phyloP scores from a whole-genome alignment of 192 early-diverging fungal species.

The Coemansia sp. region DNA sequence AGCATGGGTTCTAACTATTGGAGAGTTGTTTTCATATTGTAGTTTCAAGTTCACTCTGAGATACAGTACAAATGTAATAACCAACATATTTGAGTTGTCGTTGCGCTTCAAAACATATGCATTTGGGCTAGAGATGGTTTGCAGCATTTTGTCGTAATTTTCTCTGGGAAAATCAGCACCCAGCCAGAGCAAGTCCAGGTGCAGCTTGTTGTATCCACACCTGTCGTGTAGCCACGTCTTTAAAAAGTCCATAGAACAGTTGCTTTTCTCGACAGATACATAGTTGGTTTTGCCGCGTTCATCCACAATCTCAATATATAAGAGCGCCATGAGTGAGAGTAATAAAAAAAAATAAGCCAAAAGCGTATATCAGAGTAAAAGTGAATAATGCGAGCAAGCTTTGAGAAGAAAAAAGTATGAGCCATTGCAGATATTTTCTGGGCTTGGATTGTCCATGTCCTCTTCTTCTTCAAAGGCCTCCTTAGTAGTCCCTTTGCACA shows the following conservation, averaged over 20 bases:
- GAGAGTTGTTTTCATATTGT: conserved; percentile 4
- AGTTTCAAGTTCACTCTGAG: conserved; percentile 1
- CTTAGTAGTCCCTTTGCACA: neutral
- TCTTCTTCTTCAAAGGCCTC: conserved; percentile 2
- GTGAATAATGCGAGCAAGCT: neutral
- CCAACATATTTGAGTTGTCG: neutral
- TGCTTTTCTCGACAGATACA: neutral
- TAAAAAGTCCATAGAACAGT: conserved; percentile 1
- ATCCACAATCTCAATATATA: conserved; percentile 10
- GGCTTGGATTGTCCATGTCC: neutral
- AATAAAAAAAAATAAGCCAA: neutral
- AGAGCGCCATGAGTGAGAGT: neutral
- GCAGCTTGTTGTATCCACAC: conserved; percentile 4
- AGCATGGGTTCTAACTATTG: neutral
- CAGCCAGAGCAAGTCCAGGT: conserved; percentile 1
- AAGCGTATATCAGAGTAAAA: neutral
- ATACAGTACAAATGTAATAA: conserved; percentile 6
- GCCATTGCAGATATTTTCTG: neutral
- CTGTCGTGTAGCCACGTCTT: conserved; percentile 7
- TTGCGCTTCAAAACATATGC: neutral
- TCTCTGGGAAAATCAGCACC: conserved; percentile 1
- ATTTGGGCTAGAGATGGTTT: conserved; percentile 2
- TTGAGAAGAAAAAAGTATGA: neutral
- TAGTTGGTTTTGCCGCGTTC: conserved; percentile 7
- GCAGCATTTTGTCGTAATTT: conserved; percentile 10